Conservation (phyloP, 139 green algal species). For the Pseudopediastrum boryanum region DNA sequence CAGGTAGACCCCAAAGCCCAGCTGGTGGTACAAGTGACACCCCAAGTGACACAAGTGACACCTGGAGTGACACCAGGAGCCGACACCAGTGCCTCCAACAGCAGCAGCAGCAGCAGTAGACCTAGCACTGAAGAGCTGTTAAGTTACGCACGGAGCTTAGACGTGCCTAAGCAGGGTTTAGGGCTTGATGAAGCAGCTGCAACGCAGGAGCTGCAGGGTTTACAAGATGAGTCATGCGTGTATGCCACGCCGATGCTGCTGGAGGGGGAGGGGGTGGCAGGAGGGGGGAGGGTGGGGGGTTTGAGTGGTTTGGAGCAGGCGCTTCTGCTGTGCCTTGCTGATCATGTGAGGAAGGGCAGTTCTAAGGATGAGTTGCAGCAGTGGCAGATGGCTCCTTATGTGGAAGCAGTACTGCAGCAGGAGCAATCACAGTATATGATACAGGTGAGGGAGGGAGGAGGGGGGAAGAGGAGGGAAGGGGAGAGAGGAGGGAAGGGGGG, state of each 20-base stretch:
- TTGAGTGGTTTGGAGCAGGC: constrained; percentile 69
- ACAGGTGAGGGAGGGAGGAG: constrained; percentile 56
- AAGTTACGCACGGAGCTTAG: neutral
- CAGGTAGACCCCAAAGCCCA: constrained; percentile 87
- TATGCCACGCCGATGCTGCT: constrained; percentile 55
- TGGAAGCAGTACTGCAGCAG: constrained; percentile 81
- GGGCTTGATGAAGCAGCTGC: constrained; percentile 15
- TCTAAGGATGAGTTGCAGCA: constrained; percentile 62
- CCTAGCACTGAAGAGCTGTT: neutral
- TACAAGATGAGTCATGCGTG: constrained; percentile 59
- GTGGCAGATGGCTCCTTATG: constrained; percentile 83
- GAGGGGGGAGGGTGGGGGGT: too few relatives aligned
- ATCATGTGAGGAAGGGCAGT: constrained; percentile 64
- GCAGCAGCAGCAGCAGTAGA: neutral
- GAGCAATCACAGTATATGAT: constrained; percentile 47
- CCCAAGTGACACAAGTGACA: too few relatives aligned
- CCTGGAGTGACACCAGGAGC: too few relatives aligned
- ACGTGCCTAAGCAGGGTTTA: constrained; percentile 1
- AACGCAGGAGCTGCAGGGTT: constrained; percentile 43
- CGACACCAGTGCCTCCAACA: neutral
- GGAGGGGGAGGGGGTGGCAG: too few relatives aligned
- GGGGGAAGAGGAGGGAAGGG: constrained; percentile 71
- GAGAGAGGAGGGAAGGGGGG: constrained; percentile 77
- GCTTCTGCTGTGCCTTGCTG: constrained; percentile 69
- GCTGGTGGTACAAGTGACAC: constrained; percentile 58